These are phyloP conservation scores for Trichoderma sp. DNA, from an alignment of 2,329 filamentous ascomycete genomes.

Conservation along the genomic window DNA sequence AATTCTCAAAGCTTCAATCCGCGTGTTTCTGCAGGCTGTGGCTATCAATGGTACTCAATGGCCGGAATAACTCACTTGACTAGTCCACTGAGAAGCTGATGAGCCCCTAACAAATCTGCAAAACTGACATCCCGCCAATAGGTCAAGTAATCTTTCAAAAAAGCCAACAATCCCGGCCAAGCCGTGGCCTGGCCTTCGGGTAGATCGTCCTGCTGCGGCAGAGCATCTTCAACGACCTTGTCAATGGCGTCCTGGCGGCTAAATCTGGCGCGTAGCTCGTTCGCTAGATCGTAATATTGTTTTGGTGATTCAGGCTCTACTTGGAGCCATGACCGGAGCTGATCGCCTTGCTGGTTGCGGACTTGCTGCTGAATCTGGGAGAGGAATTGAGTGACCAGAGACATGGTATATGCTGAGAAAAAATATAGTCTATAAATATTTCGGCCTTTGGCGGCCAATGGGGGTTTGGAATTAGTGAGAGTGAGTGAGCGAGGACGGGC, in stretches of 20 bases:
- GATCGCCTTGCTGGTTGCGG: slow-evolving; percentile 59
- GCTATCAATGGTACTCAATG: too few species aligned
- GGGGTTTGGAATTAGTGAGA: background rate
- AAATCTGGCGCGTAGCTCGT: slow-evolving; percentile 63
- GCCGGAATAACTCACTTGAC: slow-evolving; percentile 59
- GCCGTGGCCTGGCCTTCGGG: slow-evolving; percentile 61
- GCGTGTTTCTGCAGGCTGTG: background rate
- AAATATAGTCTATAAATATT: background rate
- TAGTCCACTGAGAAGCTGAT: slow-evolving; percentile 69
- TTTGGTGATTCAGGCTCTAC: slow-evolving; percentile 69
- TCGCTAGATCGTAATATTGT: slow-evolving; percentile 65
- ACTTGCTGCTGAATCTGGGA: slow-evolving; percentile 56
- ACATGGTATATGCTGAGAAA: slow-evolving; percentile 42
- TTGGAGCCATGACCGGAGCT: slow-evolving; percentile 67
- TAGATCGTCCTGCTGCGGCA: slow-evolving; percentile 64
- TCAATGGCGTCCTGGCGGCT: slow-evolving; percentile 52
- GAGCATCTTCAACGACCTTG: slow-evolving; percentile 57
- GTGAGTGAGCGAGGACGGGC: slow-evolving; percentile 17
- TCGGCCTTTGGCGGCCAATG: background rate
- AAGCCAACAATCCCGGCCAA: slow-evolving; percentile 75
- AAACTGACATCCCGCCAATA: slow-evolving; percentile 81
- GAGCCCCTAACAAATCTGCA: slow-evolving; percentile 70
- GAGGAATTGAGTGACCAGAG: slow-evolving; percentile 67
- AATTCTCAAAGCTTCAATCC: background rate
- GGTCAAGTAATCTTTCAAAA: slow-evolving; percentile 76